Evolutionary conservation across 129 eudicot species (phyloP).

Genomic region (Lactuca saligna): DNA sequence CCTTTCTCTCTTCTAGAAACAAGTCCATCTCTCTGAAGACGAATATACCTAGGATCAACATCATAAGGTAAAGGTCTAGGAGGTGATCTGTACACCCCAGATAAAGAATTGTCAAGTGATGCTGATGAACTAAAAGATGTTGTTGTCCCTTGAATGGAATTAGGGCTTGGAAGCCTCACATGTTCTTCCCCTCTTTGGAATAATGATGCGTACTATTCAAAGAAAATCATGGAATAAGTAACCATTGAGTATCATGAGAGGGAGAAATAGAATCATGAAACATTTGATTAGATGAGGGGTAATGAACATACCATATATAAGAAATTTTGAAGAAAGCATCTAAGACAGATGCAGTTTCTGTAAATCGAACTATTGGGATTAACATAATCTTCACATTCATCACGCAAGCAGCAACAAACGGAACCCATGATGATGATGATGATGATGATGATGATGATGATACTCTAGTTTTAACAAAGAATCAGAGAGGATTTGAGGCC

Average conservation of each 20-base stretch:
- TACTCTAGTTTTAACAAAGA: not conserved
- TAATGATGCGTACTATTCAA: slow-evolving; percentile 76
- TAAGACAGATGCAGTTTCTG: slow-evolving; percentile 72
- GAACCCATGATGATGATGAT: slow-evolving; percentile 62
- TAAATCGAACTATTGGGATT: slow-evolving; percentile 62
- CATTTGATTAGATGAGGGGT: slow-evolving; percentile 5
- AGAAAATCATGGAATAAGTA: slow-evolving; percentile 22
- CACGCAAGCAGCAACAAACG: slow-evolving; percentile 81
- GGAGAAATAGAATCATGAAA: not conserved
- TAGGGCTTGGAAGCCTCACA: slow-evolving; percentile 57
- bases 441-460: slow-evolving; percentile 36
- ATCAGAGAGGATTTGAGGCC: slow-evolving; percentile 65
- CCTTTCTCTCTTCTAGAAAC: slow-evolving; percentile 93
- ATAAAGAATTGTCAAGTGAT: slow-evolving; percentile 72
- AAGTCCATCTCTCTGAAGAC: slow-evolving; percentile 78
- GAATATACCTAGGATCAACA: slow-evolving; percentile 76
- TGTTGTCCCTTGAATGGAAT: slow-evolving; percentile 75
- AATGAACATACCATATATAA: slow-evolving; percentile 61
- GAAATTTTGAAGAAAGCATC: slow-evolving; percentile 75
- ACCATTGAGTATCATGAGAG: not conserved
- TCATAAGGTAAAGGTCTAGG: slow-evolving; percentile 98
- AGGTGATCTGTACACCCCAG: slow-evolving; percentile 82
- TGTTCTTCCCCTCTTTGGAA: slow-evolving; percentile 86
- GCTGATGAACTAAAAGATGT: slow-evolving; percentile 61
- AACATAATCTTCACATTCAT: slow-evolving; percentile 73